Evolutionary conservation across 345 rosid genomes (phyloP).

Genomic region (Citrus sp.): DNA sequence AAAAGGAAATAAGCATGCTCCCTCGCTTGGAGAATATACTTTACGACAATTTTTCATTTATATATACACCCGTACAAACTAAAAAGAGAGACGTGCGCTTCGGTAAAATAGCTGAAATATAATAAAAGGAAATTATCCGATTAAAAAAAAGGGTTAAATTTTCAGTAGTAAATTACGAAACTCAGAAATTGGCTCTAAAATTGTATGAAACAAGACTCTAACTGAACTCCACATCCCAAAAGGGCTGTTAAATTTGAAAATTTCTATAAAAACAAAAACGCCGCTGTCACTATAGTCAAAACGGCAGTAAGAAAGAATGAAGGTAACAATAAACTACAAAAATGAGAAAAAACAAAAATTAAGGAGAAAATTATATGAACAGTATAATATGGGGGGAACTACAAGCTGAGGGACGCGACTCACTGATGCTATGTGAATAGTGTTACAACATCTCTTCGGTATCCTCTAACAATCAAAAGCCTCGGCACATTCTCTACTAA

Average conservation of each 20-base stretch:
- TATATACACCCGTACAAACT: no score
- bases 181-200: background rate
- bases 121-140: background rate
- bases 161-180: background rate
- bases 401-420: background rate
- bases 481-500: slow-evolving; percentile 94
- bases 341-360: slow-evolving; percentile 23
- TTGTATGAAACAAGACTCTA: background rate
- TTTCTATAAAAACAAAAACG: slow-evolving; percentile 5
- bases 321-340: background rate
- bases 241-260: background rate
- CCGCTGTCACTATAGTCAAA: background rate
- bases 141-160: background rate
- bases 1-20: no score
- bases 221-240: background rate
- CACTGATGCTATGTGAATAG: slow-evolving; percentile 64
- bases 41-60: no score
- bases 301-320: slow-evolving; percentile 33
- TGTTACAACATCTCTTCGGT: slow-evolving; percentile 96
- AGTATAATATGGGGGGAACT: background rate
- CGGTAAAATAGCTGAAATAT: background rate
- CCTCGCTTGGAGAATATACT: no score
- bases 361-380: slow-evolving; percentile 20
- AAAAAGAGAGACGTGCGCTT: background rate
- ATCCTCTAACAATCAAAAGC: slow-evolving; percentile 95